Evolutionary conservation across 1,139 yeast species (phyloP).

Genomic region (Hyphopichia khmerensis): DNA sequence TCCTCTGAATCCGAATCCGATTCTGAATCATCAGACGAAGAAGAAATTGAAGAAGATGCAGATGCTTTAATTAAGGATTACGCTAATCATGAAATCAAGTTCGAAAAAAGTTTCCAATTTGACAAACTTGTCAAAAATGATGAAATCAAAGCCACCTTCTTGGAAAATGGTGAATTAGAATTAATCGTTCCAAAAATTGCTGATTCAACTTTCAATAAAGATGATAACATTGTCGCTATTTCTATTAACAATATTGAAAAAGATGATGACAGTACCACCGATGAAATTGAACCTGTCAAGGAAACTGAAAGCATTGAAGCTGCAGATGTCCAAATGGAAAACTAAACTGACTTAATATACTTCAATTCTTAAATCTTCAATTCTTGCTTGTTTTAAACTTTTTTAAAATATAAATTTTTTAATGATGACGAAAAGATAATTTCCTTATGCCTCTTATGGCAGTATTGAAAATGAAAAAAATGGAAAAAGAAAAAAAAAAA

Average conservation of each 20-base stretch:
- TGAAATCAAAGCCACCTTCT: constrained; percentile 39
- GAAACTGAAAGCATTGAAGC: constrained; percentile 6
- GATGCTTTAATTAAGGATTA: constrained; percentile 38
- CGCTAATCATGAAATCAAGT: constrained; percentile 40
- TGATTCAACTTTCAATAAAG: constrained; percentile 11
- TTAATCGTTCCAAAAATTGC: constrained; percentile 41
- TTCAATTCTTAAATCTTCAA: not conserved
- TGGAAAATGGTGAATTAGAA: constrained; percentile 43
- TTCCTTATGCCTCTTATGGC: not conserved
- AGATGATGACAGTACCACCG: constrained; percentile 5
- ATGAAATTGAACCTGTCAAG: constrained; percentile 8
- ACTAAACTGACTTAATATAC: not conserved
- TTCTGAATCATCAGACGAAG: constrained; percentile 17
- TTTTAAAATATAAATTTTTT: not conserved
- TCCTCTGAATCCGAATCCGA: constrained; percentile 14
- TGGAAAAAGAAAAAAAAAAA: not conserved
- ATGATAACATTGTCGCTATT: constrained; percentile 11
- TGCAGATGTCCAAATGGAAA: constrained; percentile 7
- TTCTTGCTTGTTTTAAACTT: not conserved
- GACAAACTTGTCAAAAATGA: constrained; percentile 41
- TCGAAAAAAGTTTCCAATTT: constrained; percentile 47
- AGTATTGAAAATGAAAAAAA: not conserved
- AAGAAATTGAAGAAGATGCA: constrained; percentile 45
- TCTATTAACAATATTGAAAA: constrained; percentile 5
- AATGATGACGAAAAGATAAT: constrained; percentile 4